Evolutionary conservation across 2,329 filamentous ascomycete genomes (phyloP).

Genomic region (Aureobasidium sp.): DNA sequence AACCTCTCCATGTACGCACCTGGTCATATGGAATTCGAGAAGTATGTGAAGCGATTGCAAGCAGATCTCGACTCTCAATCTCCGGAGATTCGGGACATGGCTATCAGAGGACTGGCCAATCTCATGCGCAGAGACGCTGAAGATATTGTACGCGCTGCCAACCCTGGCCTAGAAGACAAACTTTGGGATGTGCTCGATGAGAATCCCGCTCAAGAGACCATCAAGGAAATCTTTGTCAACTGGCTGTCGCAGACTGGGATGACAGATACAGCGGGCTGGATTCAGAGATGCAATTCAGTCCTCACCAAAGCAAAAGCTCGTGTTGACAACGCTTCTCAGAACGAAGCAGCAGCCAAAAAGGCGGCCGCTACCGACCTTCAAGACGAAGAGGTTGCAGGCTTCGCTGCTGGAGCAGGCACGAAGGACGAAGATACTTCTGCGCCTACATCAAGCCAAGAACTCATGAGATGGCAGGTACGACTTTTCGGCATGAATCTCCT

Average conservation of each 20-base stretch:
- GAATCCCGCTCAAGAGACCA: conserved; percentile 65
- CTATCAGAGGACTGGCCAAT: conserved; percentile 83
- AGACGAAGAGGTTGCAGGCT: conserved; percentile 94
- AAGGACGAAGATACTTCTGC: conserved; percentile 37
- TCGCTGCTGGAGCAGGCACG: conserved; percentile 66
- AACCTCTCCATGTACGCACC: conserved; percentile 90
- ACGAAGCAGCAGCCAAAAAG: conserved; percentile 41
- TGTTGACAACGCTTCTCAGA: conserved; percentile 32
- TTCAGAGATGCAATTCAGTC: conserved; percentile 79
- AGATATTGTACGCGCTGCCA: conserved; percentile 70
- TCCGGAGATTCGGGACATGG: conserved; percentile 65
- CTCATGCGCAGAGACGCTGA: conserved; percentile 88
- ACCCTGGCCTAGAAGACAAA: conserved; percentile 76
- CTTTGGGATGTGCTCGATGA: conserved; percentile 85
- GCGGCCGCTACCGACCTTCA: conserved; percentile 64
- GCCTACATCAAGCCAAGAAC: conserved; percentile 60
- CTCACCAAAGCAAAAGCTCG: conserved; percentile 79
- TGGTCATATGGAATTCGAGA: conserved; percentile 72
- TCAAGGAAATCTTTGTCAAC: conserved; percentile 82
- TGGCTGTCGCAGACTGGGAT: conserved; percentile 91
- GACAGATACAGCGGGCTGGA: conserved; percentile 73
- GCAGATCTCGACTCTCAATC: conserved; percentile 65
- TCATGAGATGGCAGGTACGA: conserved; percentile 89
- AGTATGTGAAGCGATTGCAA: conserved; percentile 79
- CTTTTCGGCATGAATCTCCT: conserved; percentile 90